phyloP scores from a whole-genome alignment of 495 filamentous ascomycete genomes.

The Penicillium robsamsonii region DNA sequence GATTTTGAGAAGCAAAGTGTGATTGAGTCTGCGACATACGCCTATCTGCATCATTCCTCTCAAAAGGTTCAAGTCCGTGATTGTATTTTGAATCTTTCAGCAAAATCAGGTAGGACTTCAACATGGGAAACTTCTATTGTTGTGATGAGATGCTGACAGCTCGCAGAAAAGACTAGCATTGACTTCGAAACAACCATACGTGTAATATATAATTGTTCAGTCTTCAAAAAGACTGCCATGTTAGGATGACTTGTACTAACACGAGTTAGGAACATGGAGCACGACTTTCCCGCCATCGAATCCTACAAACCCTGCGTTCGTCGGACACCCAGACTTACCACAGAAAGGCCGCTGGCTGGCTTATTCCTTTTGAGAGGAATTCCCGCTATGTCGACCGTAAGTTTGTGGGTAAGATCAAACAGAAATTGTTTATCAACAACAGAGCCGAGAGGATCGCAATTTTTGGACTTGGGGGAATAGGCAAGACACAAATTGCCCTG shows the following conservation, averaged over 20 bases:
- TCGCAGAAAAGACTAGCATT: slow-evolving; percentile 11
- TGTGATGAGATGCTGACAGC: no score
- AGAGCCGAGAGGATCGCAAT: slow-evolving; percentile 26
- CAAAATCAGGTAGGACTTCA: slow-evolving; percentile 8
- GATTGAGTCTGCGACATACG: slow-evolving; percentile 20
- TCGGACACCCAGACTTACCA: not conserved
- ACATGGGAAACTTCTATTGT: no score
- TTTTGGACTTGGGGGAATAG: slow-evolving; percentile 47
- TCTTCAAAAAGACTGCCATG: no score
- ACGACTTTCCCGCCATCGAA: not conserved
- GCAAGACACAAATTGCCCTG: slow-evolving; percentile 54
- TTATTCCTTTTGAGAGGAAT: slow-evolving; percentile 32
- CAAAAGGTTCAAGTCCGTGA: slow-evolving; percentile 13
- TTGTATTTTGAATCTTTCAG: slow-evolving; percentile 14
- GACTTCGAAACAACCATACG: slow-evolving; percentile 14
- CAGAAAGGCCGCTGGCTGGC: slow-evolving; percentile 11
- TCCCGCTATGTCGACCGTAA: slow-evolving; percentile 28
- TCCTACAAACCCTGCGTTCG: not conserved
- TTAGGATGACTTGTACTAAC: not conserved
- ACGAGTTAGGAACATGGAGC: not conserved
- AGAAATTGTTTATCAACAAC: not conserved
- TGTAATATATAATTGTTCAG: slow-evolving; percentile 6
- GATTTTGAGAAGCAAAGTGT: slow-evolving; percentile 15
- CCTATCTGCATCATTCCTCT: slow-evolving; percentile 17
- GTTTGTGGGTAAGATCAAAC: slow-evolving; percentile 17